Base-by-base conservation (phyloP, 2,329 filamentous ascomycete species). In the Neonectria neomacrospora region DNA sequence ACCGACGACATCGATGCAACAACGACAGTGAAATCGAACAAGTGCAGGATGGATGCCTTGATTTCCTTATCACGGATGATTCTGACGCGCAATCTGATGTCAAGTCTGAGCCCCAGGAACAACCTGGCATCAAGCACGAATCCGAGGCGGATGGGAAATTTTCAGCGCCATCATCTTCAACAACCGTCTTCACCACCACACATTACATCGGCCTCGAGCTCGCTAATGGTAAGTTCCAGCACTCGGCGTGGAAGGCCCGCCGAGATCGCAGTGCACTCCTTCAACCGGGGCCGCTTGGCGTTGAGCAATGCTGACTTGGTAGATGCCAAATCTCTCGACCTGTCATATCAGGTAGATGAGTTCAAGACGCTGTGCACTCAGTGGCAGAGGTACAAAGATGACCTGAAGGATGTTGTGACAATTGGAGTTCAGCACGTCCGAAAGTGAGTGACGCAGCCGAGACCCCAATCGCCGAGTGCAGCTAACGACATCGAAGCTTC, bases 191-290 rank as follows among this genome's bases (percentile, higher is more conserved):
- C 76, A 98, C 95, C 0, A 94, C 93, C 23, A 97, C 94, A 1
- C 95, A 94, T 77, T 99, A 98, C 76, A 93, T 99, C 74, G 96
- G 96, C 37, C 84, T 98, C 51, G 91, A 95, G 71, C 80, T 97
- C 58, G 85, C 85, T 39, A 86, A 90, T 82, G 90, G 92, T 93
- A 85, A 76, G 87, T 81, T 41, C 34, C 37, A 54, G 26, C 44
- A 23, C 26, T 32, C 34, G n/a, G 39, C 8, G 7, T 12, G 20
- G 39, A 22, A 9, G 11, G 18, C 3, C 45, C 50, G 23, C 41
- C 45, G 16, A 32, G 12, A 42, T 26, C 39, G 23, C 3, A 37
- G 5, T 16, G 20, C 12, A 47, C 53, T 18, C 18, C 8, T 10
- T 50, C 5, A n/a, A 41, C 1, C 9, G 32, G 12, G 16, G n/a